A percentile compares a stretch with the other conserved stretches of the same genome.
Conservation (phyloP, 257 asterid species). For the Gardenia jasminoides region DNA sequence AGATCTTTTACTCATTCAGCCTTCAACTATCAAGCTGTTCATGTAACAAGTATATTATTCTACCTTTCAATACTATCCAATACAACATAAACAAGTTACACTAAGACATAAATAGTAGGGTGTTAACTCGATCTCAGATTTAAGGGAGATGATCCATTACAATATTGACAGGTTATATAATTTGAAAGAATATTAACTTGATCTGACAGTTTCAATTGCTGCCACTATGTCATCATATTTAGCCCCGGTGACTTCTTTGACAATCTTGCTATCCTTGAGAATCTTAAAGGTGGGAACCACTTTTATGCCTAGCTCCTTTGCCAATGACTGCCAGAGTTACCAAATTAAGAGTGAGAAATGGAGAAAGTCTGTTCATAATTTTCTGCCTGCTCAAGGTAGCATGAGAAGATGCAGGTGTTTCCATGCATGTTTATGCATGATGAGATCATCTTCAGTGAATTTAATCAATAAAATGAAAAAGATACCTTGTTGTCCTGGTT, state of each 20-base stretch:
- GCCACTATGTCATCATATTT: conserved; percentile 62
- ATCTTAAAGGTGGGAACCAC: conserved; percentile 97
- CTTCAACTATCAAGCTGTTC: neutral
- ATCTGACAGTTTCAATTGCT: conserved; percentile 60
- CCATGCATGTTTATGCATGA: neutral
- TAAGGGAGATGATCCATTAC: conserved; percentile 8
- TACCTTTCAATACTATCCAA: neutral
- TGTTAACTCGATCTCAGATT: conserved; percentile 2
- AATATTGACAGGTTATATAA: conserved; percentile 42
- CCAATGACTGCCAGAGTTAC: conserved; percentile 54
- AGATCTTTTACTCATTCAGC: neutral
- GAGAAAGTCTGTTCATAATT: neutral
- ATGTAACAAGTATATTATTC: neutral
- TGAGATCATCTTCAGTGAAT: neutral
- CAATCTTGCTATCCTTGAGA: conserved; percentile 59
- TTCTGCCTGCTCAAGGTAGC: neutral
- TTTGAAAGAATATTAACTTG: conserved; percentile 25
- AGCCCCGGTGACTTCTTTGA: conserved; percentile 84
- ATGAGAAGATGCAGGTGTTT: neutral
- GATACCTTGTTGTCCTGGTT: conserved; percentile 79
- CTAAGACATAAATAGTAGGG: neutral
- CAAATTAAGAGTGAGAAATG: conserved; percentile 7
- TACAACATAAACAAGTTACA: neutral
- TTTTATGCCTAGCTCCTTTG: conserved; percentile 82
- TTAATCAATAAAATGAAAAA: neutral